Percentiles rank a stretch among this genome's conserved stretches.
phyloP scores from a whole-genome alignment of 2,329 filamentous ascomycete genomes.

The Chrysoporthe puriensis region DNA sequence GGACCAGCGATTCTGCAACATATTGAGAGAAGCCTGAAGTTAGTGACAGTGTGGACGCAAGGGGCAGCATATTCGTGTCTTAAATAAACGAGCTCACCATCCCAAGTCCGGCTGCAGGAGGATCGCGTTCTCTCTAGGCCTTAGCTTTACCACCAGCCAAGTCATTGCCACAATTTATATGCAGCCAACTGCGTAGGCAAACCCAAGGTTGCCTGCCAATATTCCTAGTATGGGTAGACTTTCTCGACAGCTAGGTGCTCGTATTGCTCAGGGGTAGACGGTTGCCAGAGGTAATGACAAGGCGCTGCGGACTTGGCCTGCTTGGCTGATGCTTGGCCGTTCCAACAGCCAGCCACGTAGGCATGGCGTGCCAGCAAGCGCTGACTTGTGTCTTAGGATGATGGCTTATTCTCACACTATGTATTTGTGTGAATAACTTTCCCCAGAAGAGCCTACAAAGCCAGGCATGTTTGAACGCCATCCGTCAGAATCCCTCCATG shows the following conservation, averaged over 20 bases:
- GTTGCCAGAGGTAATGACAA: conserved; percentile 8
- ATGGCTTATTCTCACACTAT: not conserved
- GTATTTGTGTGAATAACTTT: not conserved
- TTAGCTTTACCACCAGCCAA: not conserved
- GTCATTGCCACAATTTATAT: not conserved
- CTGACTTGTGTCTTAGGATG: not conserved
- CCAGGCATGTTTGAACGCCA: not conserved
- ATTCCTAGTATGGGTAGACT: not conserved
- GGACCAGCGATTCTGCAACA: conserved; percentile 15
- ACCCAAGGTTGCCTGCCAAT: not conserved
- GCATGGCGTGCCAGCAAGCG: conserved; percentile 6
- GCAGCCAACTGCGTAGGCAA: no score
- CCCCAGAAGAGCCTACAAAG: no score
- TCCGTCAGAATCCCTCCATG: not conserved
- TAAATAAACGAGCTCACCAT: not conserved
- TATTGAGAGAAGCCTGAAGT: conserved; percentile 16
- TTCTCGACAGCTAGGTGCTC: not conserved
- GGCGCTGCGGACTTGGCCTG: conserved; percentile 23
- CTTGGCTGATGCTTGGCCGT: conserved; percentile 26
- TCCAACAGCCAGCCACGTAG: conserved; percentile 7
- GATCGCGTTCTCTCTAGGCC: not conserved
- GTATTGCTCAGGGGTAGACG: conserved; percentile 11
- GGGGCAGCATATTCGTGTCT: not conserved
- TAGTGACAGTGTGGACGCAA: not conserved
- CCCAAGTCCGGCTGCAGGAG: not conserved